Percentiles rank a stretch among this genome's conserved stretches.
Evolutionary conservation across 192 early-diverging fungal genomes (phyloP).

Genomic region (Chytriomyces confervae): DNA sequence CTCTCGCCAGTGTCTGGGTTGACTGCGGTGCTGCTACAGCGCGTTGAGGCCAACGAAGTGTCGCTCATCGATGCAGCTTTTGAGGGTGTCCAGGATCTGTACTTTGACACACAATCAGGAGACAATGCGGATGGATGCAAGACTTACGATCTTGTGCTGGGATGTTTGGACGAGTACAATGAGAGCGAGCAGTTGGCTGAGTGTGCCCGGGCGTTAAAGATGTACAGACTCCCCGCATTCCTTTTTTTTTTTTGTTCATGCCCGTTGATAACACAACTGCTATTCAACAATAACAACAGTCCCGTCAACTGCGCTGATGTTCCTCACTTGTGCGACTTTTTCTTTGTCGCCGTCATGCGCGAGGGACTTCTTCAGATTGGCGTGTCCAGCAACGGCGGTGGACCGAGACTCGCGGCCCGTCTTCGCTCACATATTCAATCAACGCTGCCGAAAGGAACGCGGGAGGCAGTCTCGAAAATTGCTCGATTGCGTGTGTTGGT

Average conservation of each 20-base stretch:
- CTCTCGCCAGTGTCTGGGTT: conserved; percentile 67
- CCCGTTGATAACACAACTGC: conserved; percentile 68
- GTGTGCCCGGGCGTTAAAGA: conserved; percentile 12
- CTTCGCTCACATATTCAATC: conserved; percentile 71
- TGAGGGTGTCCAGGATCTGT: conserved; percentile 53
- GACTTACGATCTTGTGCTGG: conserved; percentile 17
- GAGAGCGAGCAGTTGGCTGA: conserved; percentile 7
- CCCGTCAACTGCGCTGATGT: conserved; percentile 94
- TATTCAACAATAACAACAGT: conserved; percentile 68
- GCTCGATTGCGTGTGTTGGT: conserved; percentile 55
- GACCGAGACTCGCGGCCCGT: conserved; percentile 85
- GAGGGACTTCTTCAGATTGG: conserved; percentile 63
- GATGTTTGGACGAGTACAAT: conserved; percentile 11
- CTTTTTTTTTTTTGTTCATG: conserved; percentile 44
- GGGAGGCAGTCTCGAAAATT: conserved; percentile 40
- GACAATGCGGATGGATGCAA: not conserved
- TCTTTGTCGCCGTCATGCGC: conserved; percentile 83
- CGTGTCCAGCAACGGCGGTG: conserved; percentile 86
- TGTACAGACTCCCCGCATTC: not conserved
- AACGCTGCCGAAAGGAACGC: conserved; percentile 28
- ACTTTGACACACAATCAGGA: conserved; percentile 34
- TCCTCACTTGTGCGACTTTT: conserved; percentile 90
- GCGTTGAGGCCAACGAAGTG: conserved; percentile 64
- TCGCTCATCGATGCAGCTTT: conserved; percentile 53
- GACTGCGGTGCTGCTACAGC: conserved; percentile 68